These are phyloP conservation scores for Fomitopsis betulina DNA, from an alignment of 1,284 basidiomycete species.

Conservation along the genomic window DNA sequence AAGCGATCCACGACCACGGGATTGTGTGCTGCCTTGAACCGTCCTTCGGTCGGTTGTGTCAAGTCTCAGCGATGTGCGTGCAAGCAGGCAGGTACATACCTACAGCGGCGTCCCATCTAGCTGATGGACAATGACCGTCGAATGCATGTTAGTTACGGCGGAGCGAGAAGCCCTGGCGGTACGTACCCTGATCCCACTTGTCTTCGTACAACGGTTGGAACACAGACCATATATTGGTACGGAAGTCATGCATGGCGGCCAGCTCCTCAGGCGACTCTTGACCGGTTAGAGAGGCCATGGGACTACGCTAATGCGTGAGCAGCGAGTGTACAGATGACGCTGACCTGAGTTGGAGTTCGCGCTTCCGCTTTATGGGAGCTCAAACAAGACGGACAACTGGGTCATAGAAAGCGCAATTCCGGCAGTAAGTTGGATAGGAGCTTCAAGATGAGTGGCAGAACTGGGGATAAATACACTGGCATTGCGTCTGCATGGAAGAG, in stretches of 20 bases:
- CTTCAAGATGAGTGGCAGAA: conserved; percentile 3
- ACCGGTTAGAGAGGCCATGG: conserved; percentile 5
- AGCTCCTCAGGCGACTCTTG: conserved; percentile 22
- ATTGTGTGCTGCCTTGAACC: conserved; percentile 22
- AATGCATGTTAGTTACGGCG: not conserved
- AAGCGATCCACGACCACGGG: conserved; percentile 22
- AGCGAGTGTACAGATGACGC: not conserved
- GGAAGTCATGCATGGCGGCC: conserved; percentile 26
- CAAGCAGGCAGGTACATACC: not conserved
- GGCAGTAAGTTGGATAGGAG: not conserved
- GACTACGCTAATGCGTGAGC: not conserved
- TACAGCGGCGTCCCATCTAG: conserved; percentile 20
- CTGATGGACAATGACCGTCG: conserved; percentile 9
- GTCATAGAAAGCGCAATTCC: conserved; percentile 2
- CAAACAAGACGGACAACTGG: not conserved
- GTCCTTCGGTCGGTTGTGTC: conserved; percentile 12
- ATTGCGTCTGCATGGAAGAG: conserved; percentile 3
- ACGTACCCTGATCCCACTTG: conserved; percentile 27
- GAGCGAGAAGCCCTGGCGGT: not conserved
- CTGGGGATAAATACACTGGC: conserved; percentile 9
- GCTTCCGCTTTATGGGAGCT: not conserved
- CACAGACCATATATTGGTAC: conserved; percentile 23
- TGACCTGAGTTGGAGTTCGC: not conserved
- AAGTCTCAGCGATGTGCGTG: not conserved
- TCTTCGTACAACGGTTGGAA: conserved; percentile 29